Evolutionary conservation across 495 filamentous ascomycete species (phyloP), one percentile per base, ranked within the genome.

Genomic region (Penicillium fimorum): DNA sequence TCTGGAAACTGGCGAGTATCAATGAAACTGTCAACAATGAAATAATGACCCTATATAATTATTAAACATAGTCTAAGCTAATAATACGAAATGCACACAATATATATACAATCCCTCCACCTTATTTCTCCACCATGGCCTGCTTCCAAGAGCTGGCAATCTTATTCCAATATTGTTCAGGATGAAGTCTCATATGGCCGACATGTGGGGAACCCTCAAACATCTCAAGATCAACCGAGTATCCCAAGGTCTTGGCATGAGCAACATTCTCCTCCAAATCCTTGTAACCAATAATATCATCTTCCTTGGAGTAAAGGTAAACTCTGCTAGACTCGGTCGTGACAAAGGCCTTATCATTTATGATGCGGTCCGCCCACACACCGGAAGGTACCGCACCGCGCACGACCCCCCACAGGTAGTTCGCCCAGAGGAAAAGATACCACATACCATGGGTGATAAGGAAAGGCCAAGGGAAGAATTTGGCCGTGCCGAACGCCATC

Each of bases 161-260:
- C 42, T 66, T 71, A 8, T 54, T 57, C 82, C 82, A 85, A 60
- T 85, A 86, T 56, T 76, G 65, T 44, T 79, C 72, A 4, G 75
- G 67, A 55, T 82, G 74, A 55, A 68, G 48, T 25, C 79, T 63
- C 79, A 84, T 79, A 60, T 84, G 81, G 0, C 79, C 78, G 12
- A 83, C 80, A 61, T 83, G 80, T 2, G 72, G 66, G 18, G 78
- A 79, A 18, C 79, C 78, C 49, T 82, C 72, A 53, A 84, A 84
- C 58, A 79, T 59, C 57, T 78, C 70, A 27, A 68, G 46, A 25
- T 73, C 70, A 8, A 75, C 72, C 8, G 47, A 59, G 38, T 76
- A 83, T 0, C 80, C 80, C 37, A 54, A 63, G 20, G 54, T 61
- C 57, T 69, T 68, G 3, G 77, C 78, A 25, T 63, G 37, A 2